Evolutionary conservation across 305 asterid species (phyloP).

Genomic region (Solanum hybrid): DNA sequence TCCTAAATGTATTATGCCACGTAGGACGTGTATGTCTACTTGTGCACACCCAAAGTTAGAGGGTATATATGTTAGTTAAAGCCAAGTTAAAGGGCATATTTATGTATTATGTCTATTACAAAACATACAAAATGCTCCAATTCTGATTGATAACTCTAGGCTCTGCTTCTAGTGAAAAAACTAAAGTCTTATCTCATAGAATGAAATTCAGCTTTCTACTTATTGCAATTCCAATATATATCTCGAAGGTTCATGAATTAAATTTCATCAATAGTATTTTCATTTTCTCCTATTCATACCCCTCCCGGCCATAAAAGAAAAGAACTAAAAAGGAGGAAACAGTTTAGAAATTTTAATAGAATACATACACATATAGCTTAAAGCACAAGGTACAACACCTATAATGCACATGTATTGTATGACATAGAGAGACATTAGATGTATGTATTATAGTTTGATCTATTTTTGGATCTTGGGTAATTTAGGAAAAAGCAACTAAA

Average conservation of each 20-base stretch:
- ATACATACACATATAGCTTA: not conserved
- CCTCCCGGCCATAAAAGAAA: not conserved
- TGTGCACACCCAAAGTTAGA: too few relatives aligned
- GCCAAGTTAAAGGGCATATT: too few relatives aligned
- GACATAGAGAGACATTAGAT: not conserved
- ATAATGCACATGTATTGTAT: not conserved
- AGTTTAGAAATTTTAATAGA: not conserved
- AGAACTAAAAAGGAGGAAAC: not conserved
- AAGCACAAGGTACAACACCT: not conserved
- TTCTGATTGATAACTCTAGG: not conserved
- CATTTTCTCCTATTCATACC: not conserved
- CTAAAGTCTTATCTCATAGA: not conserved
- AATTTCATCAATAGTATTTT: not conserved
- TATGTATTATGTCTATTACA: not conserved
- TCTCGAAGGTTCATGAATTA: not conserved
- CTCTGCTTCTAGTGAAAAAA: not conserved
- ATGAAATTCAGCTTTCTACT: not conserved
- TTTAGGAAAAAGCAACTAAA: not conserved
- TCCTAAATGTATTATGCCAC: too few relatives aligned
- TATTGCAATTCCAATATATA: not conserved
- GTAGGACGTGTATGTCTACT: too few relatives aligned
- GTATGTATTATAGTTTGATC: not conserved
- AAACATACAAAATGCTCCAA: not conserved
- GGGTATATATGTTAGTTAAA: accelerated
- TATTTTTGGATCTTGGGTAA: not conserved